Base-by-base conservation (phyloP, 805 yeast species). In the Ogataea pini region DNA sequence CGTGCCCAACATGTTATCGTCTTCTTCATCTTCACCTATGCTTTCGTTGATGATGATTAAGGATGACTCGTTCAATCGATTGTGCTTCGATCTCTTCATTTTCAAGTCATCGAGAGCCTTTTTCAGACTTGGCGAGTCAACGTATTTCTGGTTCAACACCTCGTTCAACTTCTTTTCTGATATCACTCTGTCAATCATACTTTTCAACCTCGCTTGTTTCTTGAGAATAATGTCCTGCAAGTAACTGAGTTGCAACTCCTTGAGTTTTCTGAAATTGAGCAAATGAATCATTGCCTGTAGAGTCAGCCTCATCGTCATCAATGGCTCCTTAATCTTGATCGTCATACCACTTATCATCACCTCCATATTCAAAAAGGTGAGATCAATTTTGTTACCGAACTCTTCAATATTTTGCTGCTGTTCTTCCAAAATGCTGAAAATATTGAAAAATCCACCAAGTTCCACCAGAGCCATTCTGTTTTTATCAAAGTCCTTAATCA, bases 401-500 rank as follows among this genome's bases (percentile, higher is more conserved):
- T 68, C 69, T 58, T 80, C 85, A 32, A 79, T 70, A 14, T 57
- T 32, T 25, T 50, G 50, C 25, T 63, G 61, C 33, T 64, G 66
- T 22, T 62, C 63, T 67, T 72, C 70, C 65, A 65, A 72, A 28
- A 80, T 69, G 17, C 82, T 75, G 54, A 79, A 78, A 50, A 79
- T 76, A 60, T 80, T 80, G 55, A 79, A 70, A 55, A 77, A 76
- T 3, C 82, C 83, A 17, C 85, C 85, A 43, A 80, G 64, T 57
- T 78, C 82, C 12, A 78, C 71, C 52, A 79, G 57, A 4, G 68
- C 63, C 13, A 64, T 49, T 42, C 77, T 66, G 28, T 76, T 60
- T 0, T 57, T 55, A 44, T 73, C 74, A 50, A 72, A 70, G 53
- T 72, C 70, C 38, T 72, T 71, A 18, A 68, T 63, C 8, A 75